A percentile compares a stretch with the other conserved stretches of the same genome.
These are phyloP conservation scores for Colletotrichum simmondsii DNA, from an alignment of 2,329 filamentous ascomycete genomes.

Conservation along the genomic window DNA sequence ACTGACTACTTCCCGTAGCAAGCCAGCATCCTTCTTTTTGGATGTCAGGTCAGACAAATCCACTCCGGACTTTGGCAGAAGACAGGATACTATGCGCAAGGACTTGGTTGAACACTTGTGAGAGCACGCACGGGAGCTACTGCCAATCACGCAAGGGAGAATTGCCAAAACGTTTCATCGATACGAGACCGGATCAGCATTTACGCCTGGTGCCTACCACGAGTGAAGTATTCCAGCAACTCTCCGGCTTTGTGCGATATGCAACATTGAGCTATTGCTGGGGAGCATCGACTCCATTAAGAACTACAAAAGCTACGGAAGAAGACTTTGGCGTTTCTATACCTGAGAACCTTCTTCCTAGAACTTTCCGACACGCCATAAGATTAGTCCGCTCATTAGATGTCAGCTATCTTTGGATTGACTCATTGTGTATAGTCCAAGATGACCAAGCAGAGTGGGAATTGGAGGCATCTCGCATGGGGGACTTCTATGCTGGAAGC, in stretches of 20 bases:
- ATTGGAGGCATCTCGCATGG: constrained; percentile 4
- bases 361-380: not conserved
- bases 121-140: too few relatives aligned
- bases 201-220: not conserved
- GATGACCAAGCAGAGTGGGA: constrained; percentile 12
- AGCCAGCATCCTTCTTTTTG: too few relatives aligned
- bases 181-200: not conserved
- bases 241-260: not conserved
- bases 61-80: too few relatives aligned
- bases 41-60: too few relatives aligned
- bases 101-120: too few relatives aligned
- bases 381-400: not conserved
- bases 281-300: not conserved
- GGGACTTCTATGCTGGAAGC: not conserved
- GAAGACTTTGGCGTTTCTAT: not conserved
- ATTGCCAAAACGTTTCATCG: not conserved
- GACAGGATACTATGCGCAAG: too few relatives aligned
- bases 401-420: constrained; percentile 4
- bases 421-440: constrained; percentile 9
- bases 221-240: not conserved
- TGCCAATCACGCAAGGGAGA: too few relatives aligned
- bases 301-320: not conserved
- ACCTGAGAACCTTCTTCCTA: not conserved
- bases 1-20: too few relatives aligned
- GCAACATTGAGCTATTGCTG: constrained; percentile 11